These are phyloP conservation scores for Oxytropis ochrocephala DNA, from an alignment of 306 rosid species.

Conservation along the genomic window DNA sequence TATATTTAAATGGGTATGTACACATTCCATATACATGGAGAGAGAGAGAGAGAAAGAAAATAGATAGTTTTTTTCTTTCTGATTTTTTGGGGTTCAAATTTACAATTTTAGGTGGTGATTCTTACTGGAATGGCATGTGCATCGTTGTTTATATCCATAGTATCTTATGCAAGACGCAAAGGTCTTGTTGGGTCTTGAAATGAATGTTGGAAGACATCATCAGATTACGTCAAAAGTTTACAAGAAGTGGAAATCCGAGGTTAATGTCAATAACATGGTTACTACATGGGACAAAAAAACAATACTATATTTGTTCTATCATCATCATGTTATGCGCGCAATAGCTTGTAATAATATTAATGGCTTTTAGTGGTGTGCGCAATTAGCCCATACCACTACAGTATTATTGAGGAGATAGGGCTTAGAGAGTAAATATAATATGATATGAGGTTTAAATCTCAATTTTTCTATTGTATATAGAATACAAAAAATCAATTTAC, in stretches of 20 bases:
- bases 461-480: too few species aligned
- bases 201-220: slow-evolving; percentile 10
- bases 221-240: not conserved
- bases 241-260: not conserved
- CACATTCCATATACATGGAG: slow-evolving; percentile 60
- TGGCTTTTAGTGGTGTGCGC: too few species aligned
- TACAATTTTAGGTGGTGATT: slow-evolving; percentile 60
- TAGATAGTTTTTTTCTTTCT: not conserved
- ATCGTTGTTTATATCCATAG: slow-evolving; percentile 48
- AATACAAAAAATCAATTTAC: too few species aligned
- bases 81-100: not conserved
- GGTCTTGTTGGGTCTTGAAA: slow-evolving; percentile 86
- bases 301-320: not conserved
- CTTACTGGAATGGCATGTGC: slow-evolving; percentile 49
- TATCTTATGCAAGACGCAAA: slow-evolving; percentile 76
- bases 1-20: slow-evolving; percentile 74
- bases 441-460: too few species aligned
- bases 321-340: not conserved
- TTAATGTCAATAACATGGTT: not conserved
- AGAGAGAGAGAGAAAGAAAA: not conserved
- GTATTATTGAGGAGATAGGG: too few species aligned
- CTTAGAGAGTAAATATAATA: too few species aligned
- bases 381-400: too few species aligned
- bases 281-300: not conserved
- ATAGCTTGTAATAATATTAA: too few species aligned